Evolutionary conservation across 768 basidiomycete genomes (phyloP).

Genomic region (Strobilomyces dryophilus): DNA sequence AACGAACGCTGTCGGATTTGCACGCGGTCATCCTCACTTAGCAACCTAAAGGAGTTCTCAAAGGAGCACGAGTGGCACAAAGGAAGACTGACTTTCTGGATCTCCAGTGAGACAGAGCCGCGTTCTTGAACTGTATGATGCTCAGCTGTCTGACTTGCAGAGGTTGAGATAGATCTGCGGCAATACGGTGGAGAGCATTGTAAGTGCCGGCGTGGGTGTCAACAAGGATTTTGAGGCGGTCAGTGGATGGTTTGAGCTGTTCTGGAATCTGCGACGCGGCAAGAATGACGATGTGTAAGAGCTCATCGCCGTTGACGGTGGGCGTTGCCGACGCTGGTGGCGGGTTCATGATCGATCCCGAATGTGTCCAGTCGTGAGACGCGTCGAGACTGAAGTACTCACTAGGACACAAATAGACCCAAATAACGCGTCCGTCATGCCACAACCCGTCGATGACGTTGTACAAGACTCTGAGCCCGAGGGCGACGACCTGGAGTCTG

Average conservation of each 20-base stretch:
- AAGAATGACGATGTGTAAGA: constrained; percentile 60
- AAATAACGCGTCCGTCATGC: constrained; percentile 45
- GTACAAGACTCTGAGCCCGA: background rate
- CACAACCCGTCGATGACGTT: background rate
- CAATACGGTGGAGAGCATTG: constrained; percentile 70
- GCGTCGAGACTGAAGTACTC: background rate
- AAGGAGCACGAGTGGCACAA: constrained; percentile 1
- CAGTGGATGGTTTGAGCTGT: constrained; percentile 43
- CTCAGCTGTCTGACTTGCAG: constrained; percentile 70
- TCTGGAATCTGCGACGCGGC: constrained; percentile 72
- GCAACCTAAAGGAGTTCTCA: constrained; percentile 42
- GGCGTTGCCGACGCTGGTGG: constrained; percentile 16
- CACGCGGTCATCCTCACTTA: constrained; percentile 62
- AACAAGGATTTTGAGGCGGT: constrained; percentile 63
- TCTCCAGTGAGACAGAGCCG: constrained; percentile 69
- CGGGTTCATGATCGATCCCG: constrained; percentile 22
- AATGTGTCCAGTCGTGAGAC: background rate
- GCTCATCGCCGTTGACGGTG: constrained; percentile 55
- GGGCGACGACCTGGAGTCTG: background rate
- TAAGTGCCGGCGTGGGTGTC: constrained; percentile 63
- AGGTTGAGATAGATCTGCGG: constrained; percentile 55
- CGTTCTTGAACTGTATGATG: constrained; percentile 89
- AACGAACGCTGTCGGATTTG: constrained; percentile 65
- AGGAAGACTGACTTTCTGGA: constrained; percentile 57
- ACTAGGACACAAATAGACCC: constrained; percentile 23